Base-by-base conservation (phyloP, 352 stramenopile species). In the Plasmopara muralis region DNA sequence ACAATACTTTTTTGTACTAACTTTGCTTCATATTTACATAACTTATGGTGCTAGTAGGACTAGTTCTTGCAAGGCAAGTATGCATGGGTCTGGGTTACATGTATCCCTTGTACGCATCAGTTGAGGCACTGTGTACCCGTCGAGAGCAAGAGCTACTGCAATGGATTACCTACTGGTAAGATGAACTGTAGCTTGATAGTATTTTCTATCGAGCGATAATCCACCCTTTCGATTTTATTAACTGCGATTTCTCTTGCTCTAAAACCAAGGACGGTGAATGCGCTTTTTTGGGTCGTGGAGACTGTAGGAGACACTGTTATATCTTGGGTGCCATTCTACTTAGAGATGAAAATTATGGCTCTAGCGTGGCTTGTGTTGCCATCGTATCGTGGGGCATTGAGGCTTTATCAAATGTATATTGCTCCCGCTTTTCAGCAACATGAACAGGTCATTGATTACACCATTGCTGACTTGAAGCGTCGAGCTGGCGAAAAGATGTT, bases 291-390 rank as follows among this genome's bases (percentile, higher is more conserved):
- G 61, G 66, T 68, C 0, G 54, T 81, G 5, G 78, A 89, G 60
- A 70, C 74, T 33, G 64, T 89, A 16, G 72, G 72, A 18, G 78
- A 87, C 55, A 74, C 69, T 0, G 50, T 74, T 43, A 66, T 85
- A 20, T 65, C 60, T 0, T 89, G 74, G 72, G 43, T 89, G 45
- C 76, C 78, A 6, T 81, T 89, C 56, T 89, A 89, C 64, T 75
- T 73, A 15, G 78, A 87, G 49, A 70, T 72, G 54, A 89, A 89
- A 62, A 72, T 89, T 50, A 66, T 68, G 42, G 53, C 83, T 13
- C 51, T 89, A n/a, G 66, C 72, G 25, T 89, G 78, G 78, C 70
- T 89, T 25, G 78, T 83, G 28, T 31, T 89, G 41, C 78, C 78
- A 9, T 63, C 67, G 2, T 84, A 79, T 48, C 60, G 64, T 13